Evolutionary conservation across 2,329 filamentous ascomycete genomes (phyloP), one percentile per base, ranked within the genome.

Genomic region (Pezicula rhizophila): DNA sequence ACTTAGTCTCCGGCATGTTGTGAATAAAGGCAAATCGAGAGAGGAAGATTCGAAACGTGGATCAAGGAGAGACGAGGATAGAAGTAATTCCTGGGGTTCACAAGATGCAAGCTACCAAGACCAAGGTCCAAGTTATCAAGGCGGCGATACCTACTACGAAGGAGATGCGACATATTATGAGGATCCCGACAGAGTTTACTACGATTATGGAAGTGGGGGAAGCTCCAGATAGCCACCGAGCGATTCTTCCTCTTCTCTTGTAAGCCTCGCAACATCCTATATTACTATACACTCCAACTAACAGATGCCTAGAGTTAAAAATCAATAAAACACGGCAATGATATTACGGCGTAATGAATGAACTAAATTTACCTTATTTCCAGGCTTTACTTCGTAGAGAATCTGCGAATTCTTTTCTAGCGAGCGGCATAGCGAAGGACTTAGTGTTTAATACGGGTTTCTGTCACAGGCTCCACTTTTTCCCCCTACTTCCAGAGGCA

Each of bases 1-100:
- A 17, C 66, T 87, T 55, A 85, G 76, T 52, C 74, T 89, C 67
- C 74, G 70, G 35, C 69, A 77, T 52, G 66, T 76, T 11, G 65
- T 77, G 31, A 65, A 68, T 34, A 63, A 65, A 23, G 73, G 74
- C 12, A 70, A 66, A 52, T 65, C 60, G 25, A 71, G 69, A 52
- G 72, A 75, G 53, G 67, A 69, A 50, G 68, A 61, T 45, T 74
- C 70, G 5, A 62, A 66, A 42, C 60, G 63, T 37, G 70, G 65
- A 26, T 69, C 69, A 15, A 46, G 53, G 38, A 47, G 52, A 20
- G 55, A 58, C 14, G 56, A 58, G 18, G 59, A 59, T 5, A 47
- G 53, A 28, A 57, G 58, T 35, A 48, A 48, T 20, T 57, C 39
- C 17, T 51, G 61, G 46, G 52, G 52, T 18, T 51, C 54, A 10